phyloP scores from a whole-genome alignment of 805 yeast species.

The Candida chauliodis region DNA sequence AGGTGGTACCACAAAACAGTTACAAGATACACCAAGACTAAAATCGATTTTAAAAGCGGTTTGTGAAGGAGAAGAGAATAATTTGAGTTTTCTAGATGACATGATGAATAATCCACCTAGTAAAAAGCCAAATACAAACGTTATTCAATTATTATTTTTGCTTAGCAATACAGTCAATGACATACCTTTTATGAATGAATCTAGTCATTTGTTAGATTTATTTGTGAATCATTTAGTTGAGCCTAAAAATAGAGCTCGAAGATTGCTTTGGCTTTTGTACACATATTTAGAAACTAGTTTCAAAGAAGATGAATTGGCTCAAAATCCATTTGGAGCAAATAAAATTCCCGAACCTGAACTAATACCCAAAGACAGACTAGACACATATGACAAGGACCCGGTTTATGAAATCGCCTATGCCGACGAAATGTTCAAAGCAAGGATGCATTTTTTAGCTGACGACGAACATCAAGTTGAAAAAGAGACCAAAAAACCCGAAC shows the following conservation, averaged over 20 bases:
- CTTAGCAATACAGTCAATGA: conserved; percentile 62
- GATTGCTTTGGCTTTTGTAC: conserved; percentile 82
- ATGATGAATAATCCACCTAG: conserved; percentile 33
- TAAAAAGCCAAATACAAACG: conserved; percentile 52
- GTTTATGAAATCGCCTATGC: conserved; percentile 47
- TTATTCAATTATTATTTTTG: conserved; percentile 68
- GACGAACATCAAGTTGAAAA: conserved; percentile 28
- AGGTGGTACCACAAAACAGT: conserved; percentile 52
- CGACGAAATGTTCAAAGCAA: conserved; percentile 42
- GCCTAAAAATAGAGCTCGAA: conserved; percentile 62
- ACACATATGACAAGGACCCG: conserved; percentile 44
- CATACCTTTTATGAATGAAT: conserved; percentile 36
- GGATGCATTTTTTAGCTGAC: conserved; percentile 38
- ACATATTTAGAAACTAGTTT: conserved; percentile 74
- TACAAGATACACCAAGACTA: conserved; percentile 92
- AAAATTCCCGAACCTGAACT: conserved; percentile 35
- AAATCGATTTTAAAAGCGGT: conserved; percentile 87
- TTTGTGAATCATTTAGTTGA: conserved; percentile 60
- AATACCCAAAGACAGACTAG: conserved; percentile 23
- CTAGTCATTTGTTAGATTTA: conserved; percentile 61
- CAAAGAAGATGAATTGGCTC: conserved; percentile 43
- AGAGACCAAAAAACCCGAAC: conserved; percentile 21
- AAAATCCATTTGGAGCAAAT: conserved; percentile 56
- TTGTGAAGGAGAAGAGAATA: conserved; percentile 61
- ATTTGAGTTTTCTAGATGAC: conserved; percentile 44